Evolutionary conservation across 225 moss, liverwort and hornwort genomes (phyloP), one percentile per base, ranked within the genome.

Genomic region (Ulota crispa): DNA sequence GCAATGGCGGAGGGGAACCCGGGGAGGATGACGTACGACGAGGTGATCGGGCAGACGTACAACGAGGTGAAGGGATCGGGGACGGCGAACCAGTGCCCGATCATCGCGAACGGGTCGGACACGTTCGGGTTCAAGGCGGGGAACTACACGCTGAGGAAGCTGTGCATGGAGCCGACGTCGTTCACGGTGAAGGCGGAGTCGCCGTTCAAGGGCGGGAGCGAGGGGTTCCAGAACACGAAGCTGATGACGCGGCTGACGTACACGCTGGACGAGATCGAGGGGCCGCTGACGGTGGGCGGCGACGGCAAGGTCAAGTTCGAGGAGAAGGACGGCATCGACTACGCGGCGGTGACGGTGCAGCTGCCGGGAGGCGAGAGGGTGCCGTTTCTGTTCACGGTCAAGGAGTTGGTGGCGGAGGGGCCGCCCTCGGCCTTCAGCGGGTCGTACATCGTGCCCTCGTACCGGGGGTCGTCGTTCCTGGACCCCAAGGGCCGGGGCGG

Each of bases 401-500:
- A 95, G 93, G 92, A 95, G 84, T 64, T 95, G 70, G 90, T 88
- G 23, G 95, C 95, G 11, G 14, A 70, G 42, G 95, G 95, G 0
- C 70, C 82, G 27, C 82, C 93, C 0, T 85, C 84, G 20, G 24
- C 82, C 0, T 91, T 95, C 73, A 27, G 78, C 7, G 95, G 95
- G 7, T 73, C 83, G 18, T 95, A 85, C 75, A 57, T 91, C 64
- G 95, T 95, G n/a, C 95, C 95, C 0, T 93, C 95, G 0, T 95
- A 95, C 92, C 81, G 95, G 67, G 95, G 95, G 0, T 95, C 95
- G 0, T 93, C 95, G 16, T 95, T 95, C 85, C 85, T 95, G 91
- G 95, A 95, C 88, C 95, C 95, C 42, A 95, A 95, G 89, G 95
- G 93, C 69, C 86, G 95, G 55, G 95, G 95, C 81, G 95, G 95